Conservation (phyloP, 2,329 filamentous ascomycete genomes). For the Xylaria arbuscula region DNA sequence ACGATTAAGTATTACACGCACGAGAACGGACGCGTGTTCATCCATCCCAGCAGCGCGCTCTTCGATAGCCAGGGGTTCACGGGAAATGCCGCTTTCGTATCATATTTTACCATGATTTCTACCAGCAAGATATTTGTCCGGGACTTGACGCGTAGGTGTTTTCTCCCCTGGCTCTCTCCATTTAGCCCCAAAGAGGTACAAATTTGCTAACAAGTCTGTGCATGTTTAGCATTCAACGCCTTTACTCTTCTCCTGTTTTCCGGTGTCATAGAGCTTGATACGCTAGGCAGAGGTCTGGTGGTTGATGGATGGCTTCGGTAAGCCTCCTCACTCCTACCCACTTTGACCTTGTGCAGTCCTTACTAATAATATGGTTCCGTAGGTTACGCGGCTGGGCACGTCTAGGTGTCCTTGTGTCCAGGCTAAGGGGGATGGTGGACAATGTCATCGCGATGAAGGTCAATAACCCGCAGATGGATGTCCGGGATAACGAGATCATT, state of each 20-base stretch:
- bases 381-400: slow-evolving; percentile 88
- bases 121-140: slow-evolving; percentile 93
- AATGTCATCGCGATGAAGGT: slow-evolving; percentile 83
- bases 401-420: slow-evolving; percentile 87
- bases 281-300: slow-evolving; percentile 83
- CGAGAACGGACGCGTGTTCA: slow-evolving; percentile 87
- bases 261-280: slow-evolving; percentile 86
- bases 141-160: slow-evolving; percentile 82
- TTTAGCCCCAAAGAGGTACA: neutral
- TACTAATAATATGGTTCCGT: neutral
- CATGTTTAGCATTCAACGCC: slow-evolving; percentile 79
- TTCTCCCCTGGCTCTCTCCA: neutral
- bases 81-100: slow-evolving; percentile 79
- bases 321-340: slow-evolving; percentile 20
- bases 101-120: slow-evolving; percentile 91
- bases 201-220: slow-evolving; percentile 23
- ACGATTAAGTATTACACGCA: slow-evolving; percentile 94
- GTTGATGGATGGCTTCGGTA: slow-evolving; percentile 88
- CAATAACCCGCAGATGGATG: slow-evolving; percentile 74
- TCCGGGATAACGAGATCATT: slow-evolving; percentile 75
- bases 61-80: slow-evolving; percentile 86
- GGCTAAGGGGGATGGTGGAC: slow-evolving; percentile 88
- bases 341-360: neutral
- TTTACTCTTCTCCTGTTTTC: slow-evolving; percentile 91
- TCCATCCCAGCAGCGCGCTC: slow-evolving; percentile 88